Percentiles rank a stretch among this genome's conserved stretches.
phyloP scores from a whole-genome alignment of 106 monocot genomes.

The Acanthochlamys bracteata region DNA sequence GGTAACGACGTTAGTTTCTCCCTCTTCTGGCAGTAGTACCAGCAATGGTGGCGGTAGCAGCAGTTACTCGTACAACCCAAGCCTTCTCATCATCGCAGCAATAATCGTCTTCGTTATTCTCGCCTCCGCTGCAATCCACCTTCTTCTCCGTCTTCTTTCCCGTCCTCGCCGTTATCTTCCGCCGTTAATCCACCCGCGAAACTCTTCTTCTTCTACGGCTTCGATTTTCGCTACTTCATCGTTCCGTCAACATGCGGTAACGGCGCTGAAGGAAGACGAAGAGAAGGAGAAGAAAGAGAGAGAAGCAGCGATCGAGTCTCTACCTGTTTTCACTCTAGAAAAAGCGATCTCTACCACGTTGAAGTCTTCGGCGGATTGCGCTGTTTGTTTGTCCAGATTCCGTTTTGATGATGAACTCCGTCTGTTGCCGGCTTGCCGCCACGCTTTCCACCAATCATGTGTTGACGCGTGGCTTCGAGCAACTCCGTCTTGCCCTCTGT shows the following conservation, averaged over 20 bases:
- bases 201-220: background rate
- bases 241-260: background rate
- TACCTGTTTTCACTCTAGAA: background rate
- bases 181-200: background rate
- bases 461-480: slow-evolving; percentile 25
- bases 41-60: background rate
- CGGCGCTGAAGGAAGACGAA: background rate
- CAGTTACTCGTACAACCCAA: slow-evolving; percentile 5
- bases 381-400: slow-evolving; percentile 27
- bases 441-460: slow-evolving; percentile 29
- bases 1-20: too few species aligned
- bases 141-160: slow-evolving; percentile 8
- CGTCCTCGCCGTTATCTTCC: background rate
- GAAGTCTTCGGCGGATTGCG: slow-evolving; percentile 8
- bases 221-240: background rate
- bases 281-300: background rate
- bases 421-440: slow-evolving; percentile 28
- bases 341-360: background rate
- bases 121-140: slow-evolving; percentile 6
- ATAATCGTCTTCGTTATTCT: slow-evolving; percentile 8
- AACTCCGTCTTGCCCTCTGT: slow-evolving; percentile 25
- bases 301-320: background rate
- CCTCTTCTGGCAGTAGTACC: background rate
- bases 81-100: slow-evolving; percentile 1
- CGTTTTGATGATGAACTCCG: slow-evolving; percentile 10